These are phyloP conservation scores for Podosphaera xanthii DNA, from an alignment of 2,329 filamentous ascomycete genomes.

Conservation along the genomic window DNA sequence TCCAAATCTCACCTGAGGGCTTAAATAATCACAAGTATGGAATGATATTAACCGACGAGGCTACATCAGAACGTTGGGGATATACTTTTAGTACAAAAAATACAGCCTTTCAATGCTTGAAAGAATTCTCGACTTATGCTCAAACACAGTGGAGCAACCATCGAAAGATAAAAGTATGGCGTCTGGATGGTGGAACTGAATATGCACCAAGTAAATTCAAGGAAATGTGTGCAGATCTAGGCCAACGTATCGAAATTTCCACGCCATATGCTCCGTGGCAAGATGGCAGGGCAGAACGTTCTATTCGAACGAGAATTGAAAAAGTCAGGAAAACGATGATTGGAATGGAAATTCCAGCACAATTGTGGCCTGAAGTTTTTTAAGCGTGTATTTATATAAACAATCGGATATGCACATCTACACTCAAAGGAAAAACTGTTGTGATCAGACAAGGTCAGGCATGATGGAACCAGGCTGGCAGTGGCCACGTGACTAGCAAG, in stretches of 20 bases:
- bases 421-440: neutral
- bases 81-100: slow-evolving; percentile 1
- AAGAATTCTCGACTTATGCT: neutral
- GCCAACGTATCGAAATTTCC: neutral
- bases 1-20: neutral
- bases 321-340: neutral
- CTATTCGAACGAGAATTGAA: neutral
- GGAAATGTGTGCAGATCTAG: neutral
- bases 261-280: neutral
- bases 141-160: neutral
- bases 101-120: neutral
- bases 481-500: no score
- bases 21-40: neutral
- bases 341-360: neutral
- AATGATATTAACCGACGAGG: neutral
- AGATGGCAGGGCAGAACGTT: neutral
- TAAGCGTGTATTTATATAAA: neutral
- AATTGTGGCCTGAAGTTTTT: neutral
- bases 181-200: neutral
- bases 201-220: neutral
- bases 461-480: no score
- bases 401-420: neutral
- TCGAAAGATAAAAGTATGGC: neutral
- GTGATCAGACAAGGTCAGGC: no score
- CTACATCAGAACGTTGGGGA: neutral